These are phyloP conservation scores for Cylindrodendrum hubeiense DNA, from an alignment of 2,329 filamentous ascomycete species.

Conservation along the genomic window DNA sequence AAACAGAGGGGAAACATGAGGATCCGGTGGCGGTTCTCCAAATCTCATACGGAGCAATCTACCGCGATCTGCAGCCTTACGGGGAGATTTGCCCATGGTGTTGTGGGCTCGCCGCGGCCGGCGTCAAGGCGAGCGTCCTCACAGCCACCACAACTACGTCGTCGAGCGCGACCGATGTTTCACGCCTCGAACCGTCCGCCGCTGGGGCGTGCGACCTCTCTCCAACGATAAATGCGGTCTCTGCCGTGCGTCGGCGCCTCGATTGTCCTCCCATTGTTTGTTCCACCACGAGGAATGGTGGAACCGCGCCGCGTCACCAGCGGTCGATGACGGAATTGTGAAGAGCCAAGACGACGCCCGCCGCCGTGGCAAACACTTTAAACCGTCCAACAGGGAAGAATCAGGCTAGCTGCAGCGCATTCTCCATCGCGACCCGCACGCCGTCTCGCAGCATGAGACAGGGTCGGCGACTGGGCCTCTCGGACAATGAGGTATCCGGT, in stretches of 20 bases:
- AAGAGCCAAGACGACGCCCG: conserved; percentile 3
- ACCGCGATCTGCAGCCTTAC: conserved; percentile 40
- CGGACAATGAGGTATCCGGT: neutral
- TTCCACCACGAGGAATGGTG: conserved; percentile 24
- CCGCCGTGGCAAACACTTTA: conserved; percentile 2
- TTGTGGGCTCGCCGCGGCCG: conserved; percentile 5
- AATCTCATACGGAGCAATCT: no score
- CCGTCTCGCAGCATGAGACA: neutral
- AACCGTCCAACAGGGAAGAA: conserved; percentile 19
- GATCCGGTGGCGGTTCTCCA: conserved; percentile 1
- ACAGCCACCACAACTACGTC: conserved; percentile 14
- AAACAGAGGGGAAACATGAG: conserved; percentile 16
- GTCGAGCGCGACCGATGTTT: neutral
- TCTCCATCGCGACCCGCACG: conserved; percentile 2
- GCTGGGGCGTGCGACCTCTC: neutral
- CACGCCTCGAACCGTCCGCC: neutral
- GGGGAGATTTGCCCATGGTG: neutral
- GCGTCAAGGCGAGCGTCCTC: neutral
- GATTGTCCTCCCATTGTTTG: neutral
- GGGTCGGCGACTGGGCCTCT: neutral
- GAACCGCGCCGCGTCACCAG: conserved; percentile 38
- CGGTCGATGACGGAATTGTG: conserved; percentile 12
- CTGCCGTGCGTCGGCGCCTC: neutral
- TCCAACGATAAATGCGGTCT: neutral
- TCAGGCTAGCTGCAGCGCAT: conserved; percentile 33